Base-by-base conservation (phyloP, 2,329 filamentous ascomycete species). In the Neonectria ditissima region DNA sequence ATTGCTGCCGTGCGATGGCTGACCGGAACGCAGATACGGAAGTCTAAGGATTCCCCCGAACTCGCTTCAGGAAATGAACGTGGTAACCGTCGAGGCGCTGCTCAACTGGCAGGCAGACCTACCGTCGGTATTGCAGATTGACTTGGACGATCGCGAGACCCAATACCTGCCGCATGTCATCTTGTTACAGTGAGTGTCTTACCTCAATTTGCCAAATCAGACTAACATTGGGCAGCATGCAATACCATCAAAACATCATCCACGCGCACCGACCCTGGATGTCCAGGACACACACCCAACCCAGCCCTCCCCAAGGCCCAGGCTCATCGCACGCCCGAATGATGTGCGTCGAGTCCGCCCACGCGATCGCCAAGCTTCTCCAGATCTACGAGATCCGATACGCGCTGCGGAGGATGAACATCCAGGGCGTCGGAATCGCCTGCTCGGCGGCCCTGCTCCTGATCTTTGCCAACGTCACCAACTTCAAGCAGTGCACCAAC, bases 221-320 rank as follows among this genome's bases (percentile, higher is more conserved):
- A 8, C 44, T 53, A 2, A 16, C 20, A 5, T 37, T 1, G 6
- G 5, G 2, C 20, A 74, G 73, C 45, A 74, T 74, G 73, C 72
- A 74, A 63, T 74, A 73, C 28, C 66, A 73, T 50, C 71, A 73
- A 44, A 73, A 66, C 32, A 66, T 69, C 11, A 74, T 75, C 26
- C 66, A 73, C 39, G 55, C 68, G 8, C 72, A 75, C 51, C 55
- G 71, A 7, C 73, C 73, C 0, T 75, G 67, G 67, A 73, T 75
- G 71, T 74, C 73, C 5, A 64, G 67, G 16, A 69, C 56, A n/a
- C 69, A 69, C 52, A 63, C 62, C 6, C 68, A 68, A 28, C 69
- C 62, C 6, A 64, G 43, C 34, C 69, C 71, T 4, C 70, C 70
- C 0, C 65, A 69, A 11, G 71, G 71, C 5, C 69, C 69, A 4